A percentile compares a stretch with the other conserved stretches of the same genome.
Conservation (phyloP, 768 basidiomycete species). For the Tulasnella sp. region DNA sequence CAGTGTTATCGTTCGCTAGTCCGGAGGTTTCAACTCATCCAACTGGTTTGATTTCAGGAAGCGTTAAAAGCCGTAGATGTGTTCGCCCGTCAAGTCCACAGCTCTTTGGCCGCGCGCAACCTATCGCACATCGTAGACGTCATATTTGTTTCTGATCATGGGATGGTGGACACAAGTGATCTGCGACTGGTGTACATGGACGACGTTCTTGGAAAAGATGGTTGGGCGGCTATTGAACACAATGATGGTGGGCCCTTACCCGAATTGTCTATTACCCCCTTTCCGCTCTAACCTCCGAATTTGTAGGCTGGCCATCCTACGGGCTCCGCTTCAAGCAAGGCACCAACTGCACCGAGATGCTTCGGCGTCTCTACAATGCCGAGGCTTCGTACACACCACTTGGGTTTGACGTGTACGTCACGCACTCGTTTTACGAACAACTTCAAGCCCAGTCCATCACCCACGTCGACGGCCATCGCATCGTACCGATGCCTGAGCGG, state of each 20-base stretch:
- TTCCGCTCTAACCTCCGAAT: not conserved
- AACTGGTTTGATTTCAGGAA: slow-evolving; percentile 31
- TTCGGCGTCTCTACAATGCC: slow-evolving; percentile 36
- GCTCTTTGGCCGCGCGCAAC: slow-evolving; percentile 52
- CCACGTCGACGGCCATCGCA: not conserved
- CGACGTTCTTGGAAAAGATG: slow-evolving; percentile 59
- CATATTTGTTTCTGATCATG: slow-evolving; percentile 81
- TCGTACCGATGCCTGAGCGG: slow-evolving; percentile 63
- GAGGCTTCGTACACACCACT: slow-evolving; percentile 43
- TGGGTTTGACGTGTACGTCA: slow-evolving; percentile 69
- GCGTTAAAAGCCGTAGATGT: slow-evolving; percentile 56
- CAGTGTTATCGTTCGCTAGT: slow-evolving; percentile 22
- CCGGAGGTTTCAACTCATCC: not conserved
- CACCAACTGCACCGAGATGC: slow-evolving; percentile 42
- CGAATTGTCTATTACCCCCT: not conserved
- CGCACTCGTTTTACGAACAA: slow-evolving; percentile 19
- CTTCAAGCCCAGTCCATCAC: not conserved
- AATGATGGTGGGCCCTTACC: slow-evolving; percentile 41
- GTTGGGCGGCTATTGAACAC: slow-evolving; percentile 48
- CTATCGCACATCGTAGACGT: slow-evolving; percentile 75
- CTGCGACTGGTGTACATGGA: slow-evolving; percentile 68
- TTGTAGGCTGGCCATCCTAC: slow-evolving; percentile 71
- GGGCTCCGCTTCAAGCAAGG: slow-evolving; percentile 59
- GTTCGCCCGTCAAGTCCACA: slow-evolving; percentile 60
- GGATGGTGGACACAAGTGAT: slow-evolving; percentile 83